Conservation (phyloP, 139 green algal species). For the Coccomyxa sp. region DNA sequence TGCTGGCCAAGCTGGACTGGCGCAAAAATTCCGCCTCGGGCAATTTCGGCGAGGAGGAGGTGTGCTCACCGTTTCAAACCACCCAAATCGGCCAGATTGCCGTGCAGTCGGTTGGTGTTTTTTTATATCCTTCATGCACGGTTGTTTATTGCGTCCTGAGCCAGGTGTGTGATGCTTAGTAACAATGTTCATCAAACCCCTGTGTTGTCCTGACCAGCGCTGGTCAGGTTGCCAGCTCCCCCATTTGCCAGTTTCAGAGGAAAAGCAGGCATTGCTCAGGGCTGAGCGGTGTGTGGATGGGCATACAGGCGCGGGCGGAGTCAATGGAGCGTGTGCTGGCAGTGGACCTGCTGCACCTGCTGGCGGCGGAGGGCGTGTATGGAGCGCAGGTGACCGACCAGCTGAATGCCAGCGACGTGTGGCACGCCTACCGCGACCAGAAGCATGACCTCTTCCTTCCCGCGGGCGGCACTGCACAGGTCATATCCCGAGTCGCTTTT, state of each 20-base stretch:
- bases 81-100: too few species aligned
- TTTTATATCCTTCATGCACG: too few species aligned
- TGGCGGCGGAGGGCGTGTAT: constrained; percentile 50
- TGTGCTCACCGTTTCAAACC: neutral
- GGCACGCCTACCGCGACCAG: constrained; percentile 69
- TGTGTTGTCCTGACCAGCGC: too few species aligned
- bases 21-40: constrained; percentile 1
- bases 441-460: constrained; percentile 87
- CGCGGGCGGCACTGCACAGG: constrained; percentile 27
- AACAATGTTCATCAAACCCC: too few species aligned
- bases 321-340: constrained; percentile 65
- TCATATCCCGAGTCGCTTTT: neutral
- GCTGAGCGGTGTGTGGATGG: too few species aligned
- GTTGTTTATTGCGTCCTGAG: too few species aligned
- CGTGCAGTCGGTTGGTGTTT: too few species aligned
- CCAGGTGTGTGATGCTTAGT: too few species aligned
- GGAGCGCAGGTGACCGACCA: constrained; percentile 19
- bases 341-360: constrained; percentile 74
- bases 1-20: constrained; percentile 77
- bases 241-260: too few species aligned
- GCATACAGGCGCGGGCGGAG: constrained; percentile 43
- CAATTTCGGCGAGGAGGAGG: constrained; percentile 5
- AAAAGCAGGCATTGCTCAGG: too few species aligned
- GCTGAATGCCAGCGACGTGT: constrained; percentile 63
- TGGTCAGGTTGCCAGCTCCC: too few species aligned